Percentiles rank a stretch among this genome's conserved stretches.
phyloP scores from a whole-genome alignment of 345 rosid species.

The Boechera stricta region DNA sequence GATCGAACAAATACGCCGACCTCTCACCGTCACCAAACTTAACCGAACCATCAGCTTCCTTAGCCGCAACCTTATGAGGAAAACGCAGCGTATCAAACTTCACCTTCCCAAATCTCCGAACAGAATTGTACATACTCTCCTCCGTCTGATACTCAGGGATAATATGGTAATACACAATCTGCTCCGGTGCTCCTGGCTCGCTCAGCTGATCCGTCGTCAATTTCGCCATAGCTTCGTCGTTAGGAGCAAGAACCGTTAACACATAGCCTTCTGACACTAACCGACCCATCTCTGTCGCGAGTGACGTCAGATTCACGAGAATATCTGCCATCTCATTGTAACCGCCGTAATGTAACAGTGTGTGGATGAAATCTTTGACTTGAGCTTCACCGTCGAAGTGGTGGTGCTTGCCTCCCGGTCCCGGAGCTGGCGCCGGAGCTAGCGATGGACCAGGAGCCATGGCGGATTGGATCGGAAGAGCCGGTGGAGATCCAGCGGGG shows the following conservation, averaged over 20 bases:
- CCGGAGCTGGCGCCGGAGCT: constrained; percentile 88
- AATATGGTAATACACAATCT: constrained; percentile 71
- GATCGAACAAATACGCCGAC: constrained; percentile 87
- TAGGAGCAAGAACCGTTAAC: constrained; percentile 72
- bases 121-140: constrained; percentile 85
- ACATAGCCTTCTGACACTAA: constrained; percentile 79
- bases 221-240: constrained; percentile 85
- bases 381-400: constrained; percentile 77
- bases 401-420: constrained; percentile 70
- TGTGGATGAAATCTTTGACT: constrained; percentile 73
- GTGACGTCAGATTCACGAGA: constrained; percentile 69
- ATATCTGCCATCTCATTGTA: constrained; percentile 86
- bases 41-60: constrained; percentile 97
- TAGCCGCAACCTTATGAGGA: constrained; percentile 76
- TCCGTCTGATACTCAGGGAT: constrained; percentile 87
- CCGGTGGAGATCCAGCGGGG: constrained; percentile 57
- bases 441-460: constrained; percentile 79
- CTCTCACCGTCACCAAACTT: constrained; percentile 77
- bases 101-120: constrained; percentile 70
- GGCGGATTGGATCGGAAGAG: constrained; percentile 64
- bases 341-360: constrained; percentile 71
- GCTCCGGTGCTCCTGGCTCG: constrained; percentile 86
- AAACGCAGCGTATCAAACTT: constrained; percentile 66
- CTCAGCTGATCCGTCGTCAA: constrained; percentile 73
- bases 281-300: constrained; percentile 78